Base-by-base conservation (phyloP, 2,329 filamentous ascomycete genomes). In the Myriangium duriaei region DNA sequence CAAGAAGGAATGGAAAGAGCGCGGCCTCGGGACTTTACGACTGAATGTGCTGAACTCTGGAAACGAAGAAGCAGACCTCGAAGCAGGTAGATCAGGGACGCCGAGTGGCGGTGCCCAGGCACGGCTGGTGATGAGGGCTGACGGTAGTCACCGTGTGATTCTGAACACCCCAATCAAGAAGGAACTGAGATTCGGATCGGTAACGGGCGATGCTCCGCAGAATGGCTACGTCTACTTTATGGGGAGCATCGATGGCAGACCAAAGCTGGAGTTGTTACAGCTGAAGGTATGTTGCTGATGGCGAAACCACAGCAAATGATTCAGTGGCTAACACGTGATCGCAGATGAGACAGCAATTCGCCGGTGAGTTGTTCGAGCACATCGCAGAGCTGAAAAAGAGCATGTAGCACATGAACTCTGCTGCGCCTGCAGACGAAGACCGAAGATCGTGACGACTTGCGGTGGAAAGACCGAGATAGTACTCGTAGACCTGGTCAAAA, bases 71-170 rank as follows among this genome's bases (percentile, higher is more conserved):
- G 66, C 71, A 15, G 68, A 72, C 29, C 68, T 77, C 42, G 67
- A 74, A 10, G 45, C 52, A 14, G 60, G 29, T 21, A n/a, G 16
- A 7, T 28, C 28, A 7, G 30, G 11, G 4, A 60, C 12, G 68
- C 26, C 41, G 66, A 3, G 50, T 53, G 58, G 47, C 42, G 70
- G 56, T 37, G 58, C 59, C 26, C 66, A 64, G 43, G 72, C 79
- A 15, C 80, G 88, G 30, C 72, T 96, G 47, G 72, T 96, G 44
- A 86, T 95, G 76, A 79, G 88, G 12, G 85, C 92, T 48, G 87
- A 95, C 52, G 85, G 86, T 43, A 91, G 84, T 1, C 77, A 87
- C 51, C 75, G 85, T 14, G 76, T 96, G 38, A 78, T 94, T 44
- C 67, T 96, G 35, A 96, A 96, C 61, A 84, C 81, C 1, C 75